A percentile compares a stretch with the other conserved stretches of the same genome.
Evolutionary conservation across 192 early-diverging fungal species (phyloP).

Genomic region (Entomortierella chlamydospora): DNA sequence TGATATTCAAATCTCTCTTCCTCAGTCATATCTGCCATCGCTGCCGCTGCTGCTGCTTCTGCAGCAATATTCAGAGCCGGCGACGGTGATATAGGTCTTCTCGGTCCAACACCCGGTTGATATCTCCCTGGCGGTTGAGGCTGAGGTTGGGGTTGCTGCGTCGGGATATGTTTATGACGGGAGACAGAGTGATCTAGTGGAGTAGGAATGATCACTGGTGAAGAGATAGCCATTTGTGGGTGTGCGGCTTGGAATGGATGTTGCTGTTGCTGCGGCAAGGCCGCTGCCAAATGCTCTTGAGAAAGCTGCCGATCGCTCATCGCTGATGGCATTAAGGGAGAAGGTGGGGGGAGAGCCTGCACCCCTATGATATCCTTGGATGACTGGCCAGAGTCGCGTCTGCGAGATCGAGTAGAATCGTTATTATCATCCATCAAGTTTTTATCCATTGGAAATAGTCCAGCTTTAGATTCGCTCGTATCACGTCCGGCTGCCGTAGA

Average conservation of each 20-base stretch:
- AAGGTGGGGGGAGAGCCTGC: neutral
- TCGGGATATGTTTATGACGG: constrained; percentile 31
- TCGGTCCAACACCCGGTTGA: neutral
- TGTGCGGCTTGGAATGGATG: constrained; percentile 32
- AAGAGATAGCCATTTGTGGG: constrained; percentile 22
- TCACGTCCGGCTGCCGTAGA: neutral
- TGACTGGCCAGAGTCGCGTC: neutral
- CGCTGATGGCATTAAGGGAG: neutral
- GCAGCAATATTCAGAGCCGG: constrained; percentile 43
- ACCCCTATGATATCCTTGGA: neutral
- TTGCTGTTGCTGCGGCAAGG: constrained; percentile 13
- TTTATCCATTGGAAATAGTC: neutral
- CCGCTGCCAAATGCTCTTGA: neutral
- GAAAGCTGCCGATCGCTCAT: neutral
- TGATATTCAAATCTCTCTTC: constrained; percentile 23
- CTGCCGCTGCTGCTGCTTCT: constrained; percentile 17
- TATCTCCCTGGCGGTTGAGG: neutral
- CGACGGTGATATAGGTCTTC: constrained; percentile 15
- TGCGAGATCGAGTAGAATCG: neutral
- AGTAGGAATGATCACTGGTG: constrained; percentile 42
- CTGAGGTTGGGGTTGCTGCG: constrained; percentile 16
- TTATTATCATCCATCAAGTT: neutral
- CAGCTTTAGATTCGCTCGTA: neutral
- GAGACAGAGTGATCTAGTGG: constrained; percentile 40
- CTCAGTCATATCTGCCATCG: constrained; percentile 21